Evolutionary conservation across 208 protist species (phyloP), one percentile per base, ranked within the genome.

Genomic region (Trypanosoma congolense): DNA sequence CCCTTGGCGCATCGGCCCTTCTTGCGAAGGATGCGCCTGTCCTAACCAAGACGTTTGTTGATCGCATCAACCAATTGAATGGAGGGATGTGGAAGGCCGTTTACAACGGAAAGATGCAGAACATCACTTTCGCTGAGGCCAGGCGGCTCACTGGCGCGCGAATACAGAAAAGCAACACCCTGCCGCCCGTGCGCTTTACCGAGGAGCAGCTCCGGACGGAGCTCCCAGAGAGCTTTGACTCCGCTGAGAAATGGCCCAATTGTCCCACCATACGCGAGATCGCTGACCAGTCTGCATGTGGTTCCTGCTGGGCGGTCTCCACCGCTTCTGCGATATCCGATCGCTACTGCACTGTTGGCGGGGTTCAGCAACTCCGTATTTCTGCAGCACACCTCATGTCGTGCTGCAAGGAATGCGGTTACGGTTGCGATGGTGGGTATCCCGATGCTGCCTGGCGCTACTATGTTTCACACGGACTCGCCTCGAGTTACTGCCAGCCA

Each of bases 221-320:
- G 10, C 53, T 89, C 28, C 81, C 77, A 0, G 75, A 72, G 16
- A 63, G 46, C 2, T 91, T 91, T 57, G 83, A 91, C 57, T 62
- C 80, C 4, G 67, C 66, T 22, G 61, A 65, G 22, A 48, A 77
- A 26, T 91, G 83, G 83, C 74, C 80, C 9, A 38, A 80, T 46
- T 91, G 83, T 68, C 43, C 42, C 22, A 76, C 78, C 55, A 84
- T 88, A 51, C 18, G 43, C 16, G 65, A 86, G 49, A 85, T 96
- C 48, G 77, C 83, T 25, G 90, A 96, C 62, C 90, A 96, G 75
- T 90, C 76, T 21, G 74, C 56, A 53, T 96, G 91, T 72, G 91
- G 88, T 36, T 87, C 75, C 42, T 96, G 91, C 82, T 96, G 91
- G 91, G 90, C 90, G 28, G 90, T 96, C 49, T 78, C 75, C 8